Evolutionary conservation across 2,329 filamentous ascomycete species (phyloP).

Genomic region (Fusarium sarcochroum): DNA sequence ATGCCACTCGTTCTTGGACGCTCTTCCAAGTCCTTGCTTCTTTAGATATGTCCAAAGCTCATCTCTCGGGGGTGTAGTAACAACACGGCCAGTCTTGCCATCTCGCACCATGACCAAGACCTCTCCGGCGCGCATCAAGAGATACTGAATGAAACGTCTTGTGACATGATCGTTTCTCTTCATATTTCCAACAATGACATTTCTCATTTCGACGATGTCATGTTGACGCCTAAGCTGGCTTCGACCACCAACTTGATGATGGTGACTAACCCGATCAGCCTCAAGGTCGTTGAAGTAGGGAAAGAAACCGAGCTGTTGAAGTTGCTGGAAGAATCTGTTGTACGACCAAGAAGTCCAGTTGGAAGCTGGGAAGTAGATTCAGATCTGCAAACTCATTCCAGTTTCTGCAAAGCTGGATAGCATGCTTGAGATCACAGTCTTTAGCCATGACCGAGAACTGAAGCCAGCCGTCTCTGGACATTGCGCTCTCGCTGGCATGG

Average conservation of each 20-base stretch:
- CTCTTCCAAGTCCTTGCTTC: conserved; percentile 46
- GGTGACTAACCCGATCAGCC: conserved; percentile 33
- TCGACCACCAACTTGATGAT: conserved; percentile 40
- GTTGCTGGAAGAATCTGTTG: conserved; percentile 44
- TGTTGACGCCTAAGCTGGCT: conserved; percentile 42
- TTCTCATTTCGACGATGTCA: conserved; percentile 48
- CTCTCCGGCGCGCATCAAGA: conserved; percentile 47
- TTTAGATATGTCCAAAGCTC: conserved; percentile 48
- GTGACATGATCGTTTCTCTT: conserved; percentile 49
- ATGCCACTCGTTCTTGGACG: conserved; percentile 48
- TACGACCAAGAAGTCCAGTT: conserved; percentile 47
- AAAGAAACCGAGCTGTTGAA: conserved; percentile 48
- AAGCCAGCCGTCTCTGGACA: conserved; percentile 52
- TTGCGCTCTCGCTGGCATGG: conserved; percentile 49
- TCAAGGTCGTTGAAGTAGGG: conserved; percentile 49
- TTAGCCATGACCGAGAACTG: conserved; percentile 52
- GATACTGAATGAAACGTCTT: conserved; percentile 48
- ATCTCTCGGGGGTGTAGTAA: conserved; percentile 46
- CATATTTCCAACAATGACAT: conserved; percentile 49
- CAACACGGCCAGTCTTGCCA: conserved; percentile 50
- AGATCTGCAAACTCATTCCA: conserved; percentile 50
- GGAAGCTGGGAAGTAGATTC: conserved; percentile 48
- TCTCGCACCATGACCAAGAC: conserved; percentile 48
- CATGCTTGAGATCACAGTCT: conserved; percentile 48
- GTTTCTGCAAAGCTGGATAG: conserved; percentile 50